Conservation (phyloP, 257 asterid genomes). For the Solanum sejunctum region DNA sequence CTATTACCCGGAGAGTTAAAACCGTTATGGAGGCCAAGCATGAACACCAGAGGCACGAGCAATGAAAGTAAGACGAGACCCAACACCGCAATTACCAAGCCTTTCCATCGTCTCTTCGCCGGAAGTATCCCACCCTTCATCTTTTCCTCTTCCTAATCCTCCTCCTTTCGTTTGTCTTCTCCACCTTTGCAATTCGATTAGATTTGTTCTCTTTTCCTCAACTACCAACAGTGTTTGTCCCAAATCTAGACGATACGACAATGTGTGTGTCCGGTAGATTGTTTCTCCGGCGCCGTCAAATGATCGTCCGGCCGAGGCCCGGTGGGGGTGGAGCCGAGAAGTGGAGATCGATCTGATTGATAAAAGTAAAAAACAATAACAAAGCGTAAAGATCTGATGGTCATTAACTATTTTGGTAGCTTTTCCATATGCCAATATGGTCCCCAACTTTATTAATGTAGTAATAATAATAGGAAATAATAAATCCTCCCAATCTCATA, state of each 20-base stretch:
- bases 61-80: constrained; percentile 81
- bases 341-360: background rate
- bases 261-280: background rate
- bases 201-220: background rate
- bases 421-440: background rate
- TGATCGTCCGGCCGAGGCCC: background rate
- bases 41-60: constrained; percentile 83
- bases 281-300: background rate
- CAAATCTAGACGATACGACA: background rate
- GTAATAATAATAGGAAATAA: background rate
- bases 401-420: background rate
- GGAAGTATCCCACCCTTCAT: constrained; percentile 51
- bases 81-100: constrained; percentile 61
- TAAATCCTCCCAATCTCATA: background rate
- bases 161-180: background rate
- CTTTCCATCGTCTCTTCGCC: constrained; percentile 81
- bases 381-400: background rate
- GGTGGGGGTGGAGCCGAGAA: background rate
- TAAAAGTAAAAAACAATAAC: background rate
- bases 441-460: background rate
- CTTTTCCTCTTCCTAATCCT: background rate
- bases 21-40: constrained; percentile 71
- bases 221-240: background rate
- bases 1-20: constrained; percentile 54
- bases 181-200: background rate